Conservation (phyloP, 192 early-diverging fungal species). For the Spinellus fusiger region DNA sequence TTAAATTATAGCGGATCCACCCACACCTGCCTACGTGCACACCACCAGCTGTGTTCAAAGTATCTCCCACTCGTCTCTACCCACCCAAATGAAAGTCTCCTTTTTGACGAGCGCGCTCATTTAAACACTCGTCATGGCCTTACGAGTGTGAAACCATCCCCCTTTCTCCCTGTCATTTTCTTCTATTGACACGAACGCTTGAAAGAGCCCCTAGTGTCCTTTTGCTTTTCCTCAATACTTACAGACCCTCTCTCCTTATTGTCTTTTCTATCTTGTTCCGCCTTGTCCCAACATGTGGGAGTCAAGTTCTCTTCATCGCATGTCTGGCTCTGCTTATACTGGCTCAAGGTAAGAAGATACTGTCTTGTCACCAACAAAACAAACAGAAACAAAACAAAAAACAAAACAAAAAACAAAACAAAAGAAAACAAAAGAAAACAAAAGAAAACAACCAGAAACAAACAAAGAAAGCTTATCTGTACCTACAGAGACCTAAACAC, state of each 20-base stretch:
- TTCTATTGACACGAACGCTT: conserved; percentile 1
- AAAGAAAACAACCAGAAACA: too few relatives aligned
- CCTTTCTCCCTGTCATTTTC: background rate
- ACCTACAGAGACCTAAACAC: background rate
- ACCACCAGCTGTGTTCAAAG: too few relatives aligned
- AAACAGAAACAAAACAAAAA: too few relatives aligned
- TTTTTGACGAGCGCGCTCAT: background rate
- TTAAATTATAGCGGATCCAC: too few relatives aligned
- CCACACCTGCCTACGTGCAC: too few relatives aligned
- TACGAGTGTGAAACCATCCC: background rate
- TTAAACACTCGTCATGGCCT: background rate
- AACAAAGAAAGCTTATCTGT: too few relatives aligned
- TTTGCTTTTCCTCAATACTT: background rate
- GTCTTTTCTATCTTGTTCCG: background rate
- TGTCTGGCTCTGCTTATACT: background rate
- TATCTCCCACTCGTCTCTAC: too few relatives aligned
- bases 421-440: too few relatives aligned
- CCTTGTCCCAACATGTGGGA: background rate
- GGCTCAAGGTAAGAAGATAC: background rate
- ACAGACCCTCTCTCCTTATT: background rate
- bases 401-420: too few relatives aligned
- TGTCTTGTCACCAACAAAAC: background rate
- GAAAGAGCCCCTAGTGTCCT: background rate
- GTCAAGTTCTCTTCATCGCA: background rate
- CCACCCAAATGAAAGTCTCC: background rate